phyloP scores from a whole-genome alignment of 305 asterid genomes.

The Ilex paraguariensis region DNA sequence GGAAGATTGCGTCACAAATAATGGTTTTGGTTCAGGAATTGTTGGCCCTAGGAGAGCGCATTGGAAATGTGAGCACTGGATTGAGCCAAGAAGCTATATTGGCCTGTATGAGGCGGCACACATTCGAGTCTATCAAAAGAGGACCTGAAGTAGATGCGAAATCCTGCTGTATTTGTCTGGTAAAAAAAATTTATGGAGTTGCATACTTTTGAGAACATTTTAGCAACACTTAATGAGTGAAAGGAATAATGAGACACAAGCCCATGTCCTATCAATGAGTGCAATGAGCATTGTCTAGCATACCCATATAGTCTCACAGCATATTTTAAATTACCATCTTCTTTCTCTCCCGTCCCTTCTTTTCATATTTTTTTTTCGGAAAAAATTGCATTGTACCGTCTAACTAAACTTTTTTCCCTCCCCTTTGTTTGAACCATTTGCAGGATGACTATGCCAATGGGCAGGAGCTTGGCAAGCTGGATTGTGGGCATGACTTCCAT shows the following conservation, averaged over 20 bases:
- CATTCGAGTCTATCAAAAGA: neutral
- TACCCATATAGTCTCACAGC: no score
- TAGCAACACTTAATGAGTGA: no score
- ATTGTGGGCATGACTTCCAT: slow-evolving; percentile 21
- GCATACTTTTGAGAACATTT: no score
- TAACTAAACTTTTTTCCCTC: no score
- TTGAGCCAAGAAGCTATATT: neutral
- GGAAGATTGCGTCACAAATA: no score
- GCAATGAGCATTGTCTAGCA: no score
- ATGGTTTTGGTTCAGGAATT: slow-evolving; percentile 1
- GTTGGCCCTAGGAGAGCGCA: neutral
- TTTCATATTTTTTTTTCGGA: no score
- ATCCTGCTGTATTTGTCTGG: slow-evolving; percentile 9
- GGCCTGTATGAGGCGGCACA: neutral
- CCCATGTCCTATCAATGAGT: no score
- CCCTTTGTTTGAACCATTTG: neutral
- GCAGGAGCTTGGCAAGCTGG: neutral
- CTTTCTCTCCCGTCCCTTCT: no score
- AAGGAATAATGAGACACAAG: no score
- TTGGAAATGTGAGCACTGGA: slow-evolving; percentile 4
- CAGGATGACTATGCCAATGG: neutral
- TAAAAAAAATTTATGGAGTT: neutral
- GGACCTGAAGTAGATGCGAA: neutral
- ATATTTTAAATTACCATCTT: no score
- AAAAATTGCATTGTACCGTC: no score